phyloP scores from a whole-genome alignment of 352 stramenopile species.

The Pythium biforme region DNA sequence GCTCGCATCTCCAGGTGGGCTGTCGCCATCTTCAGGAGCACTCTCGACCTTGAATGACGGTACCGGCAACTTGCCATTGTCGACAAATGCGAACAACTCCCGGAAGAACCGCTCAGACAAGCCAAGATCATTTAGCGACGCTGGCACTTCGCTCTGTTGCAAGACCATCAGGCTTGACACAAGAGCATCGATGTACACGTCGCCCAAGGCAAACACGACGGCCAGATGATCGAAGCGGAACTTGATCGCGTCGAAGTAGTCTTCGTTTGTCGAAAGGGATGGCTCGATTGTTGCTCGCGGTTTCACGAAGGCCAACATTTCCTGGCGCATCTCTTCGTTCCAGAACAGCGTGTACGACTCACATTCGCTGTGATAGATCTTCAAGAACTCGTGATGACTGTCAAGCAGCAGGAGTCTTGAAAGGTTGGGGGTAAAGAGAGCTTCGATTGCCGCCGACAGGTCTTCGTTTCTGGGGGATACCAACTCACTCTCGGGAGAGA shows the following conservation, averaged over 20 bases:
- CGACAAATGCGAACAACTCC: conserved; percentile 78
- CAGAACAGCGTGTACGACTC: conserved; percentile 83
- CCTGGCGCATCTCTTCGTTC: conserved; percentile 72
- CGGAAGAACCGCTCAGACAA: conserved; percentile 68
- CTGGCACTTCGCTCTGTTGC: conserved; percentile 46
- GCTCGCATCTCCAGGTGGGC: conserved; percentile 24
- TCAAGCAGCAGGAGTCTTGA: conserved; percentile 53
- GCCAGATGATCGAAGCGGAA: conserved; percentile 75
- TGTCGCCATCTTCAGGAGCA: not conserved
- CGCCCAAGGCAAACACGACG: conserved; percentile 60
- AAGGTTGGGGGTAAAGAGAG: conserved; percentile 77
- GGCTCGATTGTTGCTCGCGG: conserved; percentile 43
- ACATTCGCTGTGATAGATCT: conserved; percentile 75
- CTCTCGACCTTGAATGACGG: conserved; percentile 4
- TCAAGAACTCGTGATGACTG: conserved; percentile 81
- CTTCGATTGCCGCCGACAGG: conserved; percentile 45
- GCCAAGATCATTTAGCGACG: conserved; percentile 45
- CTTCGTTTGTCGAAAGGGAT: conserved; percentile 31
- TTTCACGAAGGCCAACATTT: conserved; percentile 52
- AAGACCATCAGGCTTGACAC: conserved; percentile 69
- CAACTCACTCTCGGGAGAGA: conserved; percentile 50
- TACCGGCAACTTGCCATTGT: conserved; percentile 49
- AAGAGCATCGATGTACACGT: conserved; percentile 75
- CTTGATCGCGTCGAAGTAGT: conserved; percentile 46
- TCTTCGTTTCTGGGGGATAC: conserved; percentile 39